Evolutionary conservation across 495 filamentous ascomycete genomes (phyloP).

Genomic region (Annulohypoxylon stygium): DNA sequence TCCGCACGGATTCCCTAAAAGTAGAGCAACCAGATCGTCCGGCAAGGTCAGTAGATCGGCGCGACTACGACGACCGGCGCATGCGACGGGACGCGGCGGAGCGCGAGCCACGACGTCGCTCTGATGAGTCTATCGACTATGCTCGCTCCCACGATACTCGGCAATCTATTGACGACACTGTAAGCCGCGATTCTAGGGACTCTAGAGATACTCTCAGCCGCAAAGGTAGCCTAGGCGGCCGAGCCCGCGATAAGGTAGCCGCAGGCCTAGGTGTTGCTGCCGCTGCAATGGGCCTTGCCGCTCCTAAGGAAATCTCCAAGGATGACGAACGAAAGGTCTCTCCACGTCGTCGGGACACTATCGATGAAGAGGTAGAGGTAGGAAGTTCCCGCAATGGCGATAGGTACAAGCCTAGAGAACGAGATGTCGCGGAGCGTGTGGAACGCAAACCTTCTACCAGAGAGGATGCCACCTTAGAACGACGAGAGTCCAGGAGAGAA

Average conservation of each 20-base stretch:
- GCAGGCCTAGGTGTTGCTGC: slow-evolving; percentile 56
- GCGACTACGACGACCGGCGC: slow-evolving; percentile 55
- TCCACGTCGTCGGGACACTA: slow-evolving; percentile 37
- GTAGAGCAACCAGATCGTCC: slow-evolving; percentile 46
- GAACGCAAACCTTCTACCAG: slow-evolving; percentile 41
- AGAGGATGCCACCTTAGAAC: slow-evolving; percentile 42
- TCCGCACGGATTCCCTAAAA: slow-evolving; percentile 55
- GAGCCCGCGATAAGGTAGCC: slow-evolving; percentile 54
- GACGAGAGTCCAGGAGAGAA: slow-evolving; percentile 50
- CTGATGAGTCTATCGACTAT: slow-evolving; percentile 53
- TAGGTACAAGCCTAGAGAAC: slow-evolving; percentile 41
- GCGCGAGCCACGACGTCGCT: slow-evolving; percentile 52
- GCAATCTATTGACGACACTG: slow-evolving; percentile 35
- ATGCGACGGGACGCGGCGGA: slow-evolving; percentile 50
- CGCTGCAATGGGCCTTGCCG: slow-evolving; percentile 53
- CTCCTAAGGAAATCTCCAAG: slow-evolving; percentile 37
- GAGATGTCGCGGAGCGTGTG: slow-evolving; percentile 29
- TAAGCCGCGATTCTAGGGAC: slow-evolving; percentile 41
- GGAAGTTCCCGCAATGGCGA: slow-evolving; percentile 31
- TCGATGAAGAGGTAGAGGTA: slow-evolving; percentile 43
- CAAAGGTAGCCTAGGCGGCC: slow-evolving; percentile 45
- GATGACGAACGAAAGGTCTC: slow-evolving; percentile 54
- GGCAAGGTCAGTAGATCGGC: slow-evolving; percentile 44
- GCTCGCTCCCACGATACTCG: slow-evolving; percentile 40
- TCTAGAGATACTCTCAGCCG: slow-evolving; percentile 45